Base-by-base conservation (phyloP, 2,329 filamentous ascomycete species). In the Nothophoma quercina region DNA sequence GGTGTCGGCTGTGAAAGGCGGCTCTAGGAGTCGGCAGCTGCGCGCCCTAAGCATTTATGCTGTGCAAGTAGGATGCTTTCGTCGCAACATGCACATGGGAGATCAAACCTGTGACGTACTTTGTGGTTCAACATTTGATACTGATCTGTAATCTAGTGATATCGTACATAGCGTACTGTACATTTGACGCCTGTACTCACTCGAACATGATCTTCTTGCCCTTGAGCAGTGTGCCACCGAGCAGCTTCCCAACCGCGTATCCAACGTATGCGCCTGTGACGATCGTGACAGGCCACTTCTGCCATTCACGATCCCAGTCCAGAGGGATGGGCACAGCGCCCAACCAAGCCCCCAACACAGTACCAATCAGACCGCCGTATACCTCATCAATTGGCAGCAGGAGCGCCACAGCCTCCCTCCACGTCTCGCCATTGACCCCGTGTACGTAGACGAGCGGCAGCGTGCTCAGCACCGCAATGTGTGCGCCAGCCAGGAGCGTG, bases 251-350 rank as follows among this genome's bases (percentile, higher is more conserved):
- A 10, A 90, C 60, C 1, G 85, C 80, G 73, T 90, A 92, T 1
- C 95, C 95, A 5, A 85, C 76, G 74, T 96, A 98, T 15, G 89
- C 81, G 2, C 95, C 95, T 2, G 85, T 86, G 4, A 98, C 77
- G 52, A 99, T 89, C 0, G 95, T 99, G 39, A 98, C 88, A 0
- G 95, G 95, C 90, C 93, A 99, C 74, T 88, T 90, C 83, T 99
- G 95, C 95, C 95, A 99, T 64, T 96, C 92, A n/a, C 95, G 87
- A 73, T 99, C 95, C 83, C 93, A 98, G 73, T 99, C 95, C 62
- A 99, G 79, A 2, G 95, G 95, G 64, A 99, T 98, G 0, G 96
- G 95, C 45, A 98, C 86, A 7, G 95, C 95, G 3, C 95, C 95
- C 33, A 96, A 78, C 95, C 95, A 98, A 32, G 91, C 91, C 5